Percentiles rank a stretch among this genome's conserved stretches.
These are phyloP conservation scores for Boletus hoseneyae DNA, from an alignment of 1,284 basidiomycete genomes.

Conservation along the genomic window DNA sequence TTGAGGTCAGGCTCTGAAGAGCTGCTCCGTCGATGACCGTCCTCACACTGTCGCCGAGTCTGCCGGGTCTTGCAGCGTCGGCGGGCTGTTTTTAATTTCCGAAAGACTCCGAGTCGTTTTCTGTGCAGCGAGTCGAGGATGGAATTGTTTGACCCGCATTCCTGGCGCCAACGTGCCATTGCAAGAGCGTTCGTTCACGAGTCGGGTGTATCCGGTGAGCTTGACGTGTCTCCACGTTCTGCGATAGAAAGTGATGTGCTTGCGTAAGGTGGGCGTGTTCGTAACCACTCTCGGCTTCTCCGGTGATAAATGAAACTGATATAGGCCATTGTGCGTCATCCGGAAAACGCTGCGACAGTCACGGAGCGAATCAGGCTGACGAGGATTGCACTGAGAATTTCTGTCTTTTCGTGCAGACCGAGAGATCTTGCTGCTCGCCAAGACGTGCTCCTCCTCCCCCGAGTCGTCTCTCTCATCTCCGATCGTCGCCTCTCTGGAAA, in stretches of 20 bases:
- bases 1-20: background rate
- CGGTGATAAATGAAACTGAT: conserved; percentile 31
- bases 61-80: conserved; percentile 2
- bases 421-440: too few species aligned
- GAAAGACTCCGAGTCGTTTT: conserved; percentile 9
- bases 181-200: too few species aligned
- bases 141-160: background rate
- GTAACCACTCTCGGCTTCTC: conserved; percentile 23
- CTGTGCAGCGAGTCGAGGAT: too few species aligned
- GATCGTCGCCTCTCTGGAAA: conserved; percentile 14
- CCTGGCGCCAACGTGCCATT: background rate
- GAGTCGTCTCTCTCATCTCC: conserved; percentile 12
- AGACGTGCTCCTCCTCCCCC: background rate
- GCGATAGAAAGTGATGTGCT: conserved; percentile 6
- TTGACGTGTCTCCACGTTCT: background rate
- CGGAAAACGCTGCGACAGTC: conserved; percentile 15
- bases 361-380: conserved; percentile 23
- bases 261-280: conserved; percentile 28
- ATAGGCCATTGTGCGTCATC: conserved; percentile 21
- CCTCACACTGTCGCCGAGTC: conserved; percentile 2
- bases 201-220: background rate
- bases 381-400: conserved; percentile 30
- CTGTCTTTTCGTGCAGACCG: too few species aligned
- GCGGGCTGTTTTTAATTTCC: conserved; percentile 30
- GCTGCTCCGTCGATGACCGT: background rate